A percentile compares a stretch with the other conserved stretches of the same genome.
Evolutionary conservation across 495 filamentous ascomycete genomes (phyloP).

Genomic region (Hypoxylon intermedium): DNA sequence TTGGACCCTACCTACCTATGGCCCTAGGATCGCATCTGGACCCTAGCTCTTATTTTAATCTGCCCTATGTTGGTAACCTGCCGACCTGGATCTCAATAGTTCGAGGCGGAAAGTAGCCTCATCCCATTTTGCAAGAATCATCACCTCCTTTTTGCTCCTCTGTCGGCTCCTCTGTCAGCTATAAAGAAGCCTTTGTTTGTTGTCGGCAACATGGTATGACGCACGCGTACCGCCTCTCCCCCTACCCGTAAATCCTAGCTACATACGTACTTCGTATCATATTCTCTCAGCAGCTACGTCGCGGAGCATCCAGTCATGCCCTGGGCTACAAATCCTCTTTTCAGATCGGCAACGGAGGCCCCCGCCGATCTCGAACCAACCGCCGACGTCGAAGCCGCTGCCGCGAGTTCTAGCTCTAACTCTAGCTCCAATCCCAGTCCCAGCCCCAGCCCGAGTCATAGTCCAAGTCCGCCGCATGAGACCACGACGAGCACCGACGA

Average conservation of each 20-base stretch:
- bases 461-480: conserved; percentile 8
- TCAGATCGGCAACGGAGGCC: conserved; percentile 28
- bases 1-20: background rate
- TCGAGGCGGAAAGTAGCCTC: conserved; percentile 18
- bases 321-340: conserved; percentile 49
- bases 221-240: conserved; percentile 5
- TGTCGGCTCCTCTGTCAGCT: conserved; percentile 49
- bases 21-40: conserved; percentile 19
- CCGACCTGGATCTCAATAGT: no score
- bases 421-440: conserved; percentile 4
- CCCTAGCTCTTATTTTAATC: conserved; percentile 13
- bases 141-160: conserved; percentile 49
- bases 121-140: conserved; percentile 1
- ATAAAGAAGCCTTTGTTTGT: conserved; percentile 10
- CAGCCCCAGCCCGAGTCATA: background rate
- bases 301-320: conserved; percentile 37
- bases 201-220: conserved; percentile 40
- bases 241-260: conserved; percentile 19
- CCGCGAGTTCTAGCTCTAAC: conserved; percentile 5
- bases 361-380: no score
- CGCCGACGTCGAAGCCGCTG: conserved; percentile 37
- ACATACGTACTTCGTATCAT: background rate
- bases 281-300: background rate
- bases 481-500: conserved; percentile 8
- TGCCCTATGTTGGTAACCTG: no score